phyloP scores from a whole-genome alignment of 208 protist species.

The Leishmania aethiopica region DNA sequence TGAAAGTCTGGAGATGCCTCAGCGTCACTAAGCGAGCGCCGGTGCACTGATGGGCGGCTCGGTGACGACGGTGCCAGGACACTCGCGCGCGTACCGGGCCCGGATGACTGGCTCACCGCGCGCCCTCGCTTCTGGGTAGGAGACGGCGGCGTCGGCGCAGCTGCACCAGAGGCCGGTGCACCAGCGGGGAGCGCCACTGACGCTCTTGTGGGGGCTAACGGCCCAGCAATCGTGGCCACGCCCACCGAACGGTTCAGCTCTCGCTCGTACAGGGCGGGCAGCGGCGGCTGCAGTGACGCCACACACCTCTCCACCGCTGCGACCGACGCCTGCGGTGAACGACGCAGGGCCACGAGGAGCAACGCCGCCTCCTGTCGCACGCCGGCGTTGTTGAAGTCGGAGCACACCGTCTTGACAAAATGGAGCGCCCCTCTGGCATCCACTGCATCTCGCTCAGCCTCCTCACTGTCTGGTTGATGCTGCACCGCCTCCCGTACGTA shows the following conservation, averaged over 20 bases:
- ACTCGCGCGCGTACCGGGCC: slow-evolving; percentile 6
- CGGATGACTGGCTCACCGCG: slow-evolving; percentile 28
- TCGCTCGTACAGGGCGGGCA: slow-evolving; percentile 33
- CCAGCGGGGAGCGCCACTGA: background rate
- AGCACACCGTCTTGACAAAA: slow-evolving; percentile 65
- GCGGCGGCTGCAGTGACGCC: slow-evolving; percentile 27
- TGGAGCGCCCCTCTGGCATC: slow-evolving; percentile 60
- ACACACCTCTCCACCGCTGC: slow-evolving; percentile 24
- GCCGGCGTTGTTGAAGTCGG: slow-evolving; percentile 49
- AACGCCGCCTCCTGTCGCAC: slow-evolving; percentile 47
- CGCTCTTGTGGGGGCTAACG: slow-evolving; percentile 8
- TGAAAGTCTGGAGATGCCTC: slow-evolving; percentile 1
- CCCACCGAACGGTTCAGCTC: slow-evolving; percentile 27
- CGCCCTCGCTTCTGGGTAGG: slow-evolving; percentile 26
- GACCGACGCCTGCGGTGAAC: slow-evolving; percentile 9
- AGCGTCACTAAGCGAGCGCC: slow-evolving; percentile 22
- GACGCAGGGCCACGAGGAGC: slow-evolving; percentile 50
- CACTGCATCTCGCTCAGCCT: slow-evolving; percentile 25
- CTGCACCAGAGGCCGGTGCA: background rate
- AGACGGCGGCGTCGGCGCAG: slow-evolving; percentile 3
- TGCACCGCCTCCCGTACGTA: slow-evolving; percentile 45
- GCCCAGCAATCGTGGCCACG: background rate
- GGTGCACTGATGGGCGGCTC: slow-evolving; percentile 14
- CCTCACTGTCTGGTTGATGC: slow-evolving; percentile 27
- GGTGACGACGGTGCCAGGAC: slow-evolving; percentile 4